phyloP scores from a whole-genome alignment of 352 stramenopile genomes.

The Pythium sukuiense region DNA sequence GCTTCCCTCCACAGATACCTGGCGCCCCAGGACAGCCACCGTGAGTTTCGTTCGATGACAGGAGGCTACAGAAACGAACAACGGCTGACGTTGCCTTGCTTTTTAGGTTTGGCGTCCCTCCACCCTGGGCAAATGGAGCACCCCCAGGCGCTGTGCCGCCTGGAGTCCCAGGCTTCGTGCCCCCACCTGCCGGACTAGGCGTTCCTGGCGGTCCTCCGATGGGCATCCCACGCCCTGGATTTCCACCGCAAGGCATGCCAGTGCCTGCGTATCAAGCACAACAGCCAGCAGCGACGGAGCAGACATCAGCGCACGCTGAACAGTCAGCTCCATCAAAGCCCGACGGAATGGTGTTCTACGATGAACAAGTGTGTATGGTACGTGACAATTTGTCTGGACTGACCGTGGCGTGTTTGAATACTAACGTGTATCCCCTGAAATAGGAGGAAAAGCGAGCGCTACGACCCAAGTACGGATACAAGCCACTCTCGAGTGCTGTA shows the following conservation, averaged over 20 bases:
- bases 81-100: neutral
- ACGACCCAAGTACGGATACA: constrained; percentile 77
- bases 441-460: constrained; percentile 83
- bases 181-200: constrained; percentile 7
- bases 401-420: neutral
- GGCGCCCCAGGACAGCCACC: constrained; percentile 20
- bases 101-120: constrained; percentile 23
- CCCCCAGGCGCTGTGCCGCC: constrained; percentile 7
- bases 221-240: constrained; percentile 16
- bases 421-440: neutral
- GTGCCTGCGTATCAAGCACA: neutral
- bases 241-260: constrained; percentile 6
- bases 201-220: constrained; percentile 7
- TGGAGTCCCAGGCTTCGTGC: constrained; percentile 24
- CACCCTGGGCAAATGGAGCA: constrained; percentile 21
- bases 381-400: neutral
- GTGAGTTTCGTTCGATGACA: constrained; percentile 16
- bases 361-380: constrained; percentile 32
- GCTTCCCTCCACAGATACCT: constrained; percentile 24
- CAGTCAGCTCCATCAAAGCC: constrained; percentile 24
- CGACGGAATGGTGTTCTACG: constrained; percentile 32
- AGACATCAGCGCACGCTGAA: neutral
- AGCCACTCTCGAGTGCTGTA: constrained; percentile 31
- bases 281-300: neutral
- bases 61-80: neutral